These are phyloP conservation scores for Aspergillus incahuasiensis DNA, from an alignment of 495 filamentous ascomycete species.

Conservation along the genomic window DNA sequence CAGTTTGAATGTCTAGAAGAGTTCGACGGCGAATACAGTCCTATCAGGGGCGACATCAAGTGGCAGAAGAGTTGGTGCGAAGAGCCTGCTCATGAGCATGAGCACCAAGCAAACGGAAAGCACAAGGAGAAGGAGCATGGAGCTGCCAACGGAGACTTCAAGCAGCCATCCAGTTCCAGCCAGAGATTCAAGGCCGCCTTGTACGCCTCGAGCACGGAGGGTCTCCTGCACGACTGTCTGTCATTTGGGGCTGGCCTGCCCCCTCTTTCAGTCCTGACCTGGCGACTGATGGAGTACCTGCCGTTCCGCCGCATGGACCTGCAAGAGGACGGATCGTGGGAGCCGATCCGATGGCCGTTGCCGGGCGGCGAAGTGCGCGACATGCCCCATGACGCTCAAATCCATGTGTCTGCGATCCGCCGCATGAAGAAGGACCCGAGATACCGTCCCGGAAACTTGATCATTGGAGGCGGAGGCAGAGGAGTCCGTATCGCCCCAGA, in stretches of 20 bases:
- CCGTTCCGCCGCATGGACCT: constrained; percentile 84
- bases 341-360: constrained; percentile 74
- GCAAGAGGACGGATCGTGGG: constrained; percentile 69
- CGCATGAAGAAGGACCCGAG: constrained; percentile 60
- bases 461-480: constrained; percentile 74
- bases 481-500: constrained; percentile 59
- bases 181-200: constrained; percentile 52
- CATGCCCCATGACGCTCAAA: constrained; percentile 63
- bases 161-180: constrained; percentile 30
- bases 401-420: constrained; percentile 70
- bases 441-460: constrained; percentile 35
- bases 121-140: not conserved
- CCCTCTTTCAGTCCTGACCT: constrained; percentile 55
- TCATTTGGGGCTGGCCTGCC: constrained; percentile 60
- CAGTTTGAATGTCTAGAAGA: constrained; percentile 60
- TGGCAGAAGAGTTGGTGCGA: constrained; percentile 24
- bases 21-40: constrained; percentile 38
- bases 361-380: constrained; percentile 78
- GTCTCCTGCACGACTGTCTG: constrained; percentile 72
- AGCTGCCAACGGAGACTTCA: constrained; percentile 9
- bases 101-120: not conserved
- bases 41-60: constrained; percentile 40
- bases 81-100: constrained; percentile 13
- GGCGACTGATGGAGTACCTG: constrained; percentile 82
- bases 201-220: constrained; percentile 53